Evolutionary conservation across 805 yeast species (phyloP), one percentile per base, ranked within the genome.

Genomic region (Candida chilensis): DNA sequence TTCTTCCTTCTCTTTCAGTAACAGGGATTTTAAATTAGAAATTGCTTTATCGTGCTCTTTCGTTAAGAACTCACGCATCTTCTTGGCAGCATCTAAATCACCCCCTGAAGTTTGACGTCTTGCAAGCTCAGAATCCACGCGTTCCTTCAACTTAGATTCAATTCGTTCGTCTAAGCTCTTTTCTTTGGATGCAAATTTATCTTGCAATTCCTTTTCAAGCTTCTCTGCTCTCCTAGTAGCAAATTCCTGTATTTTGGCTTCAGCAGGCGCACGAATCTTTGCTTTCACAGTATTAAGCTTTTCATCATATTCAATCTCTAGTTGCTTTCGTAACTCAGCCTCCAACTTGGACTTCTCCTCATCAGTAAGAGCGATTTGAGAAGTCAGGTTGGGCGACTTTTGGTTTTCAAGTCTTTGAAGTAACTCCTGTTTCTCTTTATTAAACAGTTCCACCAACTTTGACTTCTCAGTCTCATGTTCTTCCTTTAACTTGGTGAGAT

Each of bases 201-300:
- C 32, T 14, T 29, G 32, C 30, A 37, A 35, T 16, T 44, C 42
- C 8, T 37, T 35, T 24, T 44, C 42, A 34, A 24, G 33, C 27
- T 40, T 47, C 37, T 22, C 38, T 9, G n/a, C 21, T 8, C 21
- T 30, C 4, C 24, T 29, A 5, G 31, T 21, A 7, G 27, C 21
- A 9, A 16, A 28, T 9, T 27, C 11, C 5, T 16, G 20, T n/a
- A 64, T 49, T 37, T 50, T 53, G 3, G 55, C 58, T 27, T 53
- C 57, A 11, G 57, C 48, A 13, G 64, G 60, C 1, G 52, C 60
- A 32, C 67, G 51, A n/a, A 63, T 37, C 29, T 45, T 48, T 14
- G 38, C 48, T 32, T 56, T 60, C 29, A 34, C 31, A 3, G 39
- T 43, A 18, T 48, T 45, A 8, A 32, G 51, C 37, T 42, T 41